A percentile compares a stretch with the other conserved stretches of the same genome.
phyloP scores from a whole-genome alignment of 306 rosid species.

The Cucumis cinereus region DNA sequence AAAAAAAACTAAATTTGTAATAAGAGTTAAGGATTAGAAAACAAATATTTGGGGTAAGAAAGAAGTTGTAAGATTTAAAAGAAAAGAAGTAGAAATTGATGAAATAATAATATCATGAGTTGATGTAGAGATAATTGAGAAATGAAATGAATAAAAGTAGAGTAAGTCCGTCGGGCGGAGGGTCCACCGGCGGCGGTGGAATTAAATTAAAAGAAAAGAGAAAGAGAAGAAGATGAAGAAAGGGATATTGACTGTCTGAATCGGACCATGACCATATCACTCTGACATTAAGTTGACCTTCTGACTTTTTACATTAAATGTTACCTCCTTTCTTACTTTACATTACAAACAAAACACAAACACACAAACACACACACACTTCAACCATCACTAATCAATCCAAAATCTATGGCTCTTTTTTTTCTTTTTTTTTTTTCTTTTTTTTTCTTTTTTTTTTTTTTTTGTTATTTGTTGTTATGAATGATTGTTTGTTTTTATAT shows the following conservation, averaged over 20 bases:
- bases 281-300: conserved; percentile 33
- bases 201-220: neutral
- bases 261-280: conserved; percentile 1
- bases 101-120: too few relatives aligned
- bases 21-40: too few relatives aligned
- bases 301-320: conserved; percentile 26
- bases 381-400: neutral
- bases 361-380: neutral
- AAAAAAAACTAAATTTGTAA: too few relatives aligned
- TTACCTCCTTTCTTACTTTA: neutral
- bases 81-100: too few relatives aligned
- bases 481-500: neutral
- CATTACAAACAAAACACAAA: neutral
- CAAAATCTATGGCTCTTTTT: neutral
- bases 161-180: neutral
- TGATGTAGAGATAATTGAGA: too few relatives aligned
- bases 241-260: conserved; percentile 22
- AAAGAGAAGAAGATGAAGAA: conserved; percentile 1
- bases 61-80: too few relatives aligned
- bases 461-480: neutral
- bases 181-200: conserved; percentile 41
- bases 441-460: neutral
- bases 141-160: too few relatives aligned
- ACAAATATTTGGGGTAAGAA: too few relatives aligned
- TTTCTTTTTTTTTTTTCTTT: neutral